Evolutionary conservation across 2,329 filamentous ascomycete species (phyloP), one percentile per base, ranked within the genome.

Genomic region (Diplodia intermedia): DNA sequence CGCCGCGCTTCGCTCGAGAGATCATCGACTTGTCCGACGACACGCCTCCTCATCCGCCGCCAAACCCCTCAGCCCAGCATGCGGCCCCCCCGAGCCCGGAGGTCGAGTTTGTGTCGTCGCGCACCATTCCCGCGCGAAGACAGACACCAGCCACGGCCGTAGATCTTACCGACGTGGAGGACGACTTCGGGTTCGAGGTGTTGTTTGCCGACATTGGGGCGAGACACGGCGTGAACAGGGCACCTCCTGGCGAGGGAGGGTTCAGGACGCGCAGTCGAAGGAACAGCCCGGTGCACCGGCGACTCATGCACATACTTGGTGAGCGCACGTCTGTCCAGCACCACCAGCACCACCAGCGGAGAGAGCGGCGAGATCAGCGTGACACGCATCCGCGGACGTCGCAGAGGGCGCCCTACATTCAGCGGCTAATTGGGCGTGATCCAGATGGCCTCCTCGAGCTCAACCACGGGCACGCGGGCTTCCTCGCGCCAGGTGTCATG

Each of bases 61-160:
- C 12, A 71, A 70, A 69, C 74, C 8, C 71, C 69, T 1, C 43
- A 26, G 26, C 20, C 6, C 49, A 38, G n/a, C 55, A 55, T 23
- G 43, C 40, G 11, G 36, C 55, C 71, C 69, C 70, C 53, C 61
- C 75, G 71, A 83, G 79, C 53, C 83, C 84, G 2, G 85, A 87
- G 62, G 80, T 87, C 8, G 78, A 86, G 68, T 85, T 86, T 71
- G 74, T 79, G n/a, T 77, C 76, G 71, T 76, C 15, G 73, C 77
- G 65, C 53, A 47, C 40, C 26, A 49, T 60, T 9, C 26, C 66
- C 29, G 38, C 43, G 1, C 56, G 47, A 12, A 38, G 50, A 23
- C 55, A n/a, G 20, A 20, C 56, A 14, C 43, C 54, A 2, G 43
- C 55, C 8, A 38, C 60, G 11, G 53, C 43, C 9, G 54, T 70